These are phyloP conservation scores for Solanum raphanifolium DNA, from an alignment of 257 asterid genomes.

Conservation along the genomic window DNA sequence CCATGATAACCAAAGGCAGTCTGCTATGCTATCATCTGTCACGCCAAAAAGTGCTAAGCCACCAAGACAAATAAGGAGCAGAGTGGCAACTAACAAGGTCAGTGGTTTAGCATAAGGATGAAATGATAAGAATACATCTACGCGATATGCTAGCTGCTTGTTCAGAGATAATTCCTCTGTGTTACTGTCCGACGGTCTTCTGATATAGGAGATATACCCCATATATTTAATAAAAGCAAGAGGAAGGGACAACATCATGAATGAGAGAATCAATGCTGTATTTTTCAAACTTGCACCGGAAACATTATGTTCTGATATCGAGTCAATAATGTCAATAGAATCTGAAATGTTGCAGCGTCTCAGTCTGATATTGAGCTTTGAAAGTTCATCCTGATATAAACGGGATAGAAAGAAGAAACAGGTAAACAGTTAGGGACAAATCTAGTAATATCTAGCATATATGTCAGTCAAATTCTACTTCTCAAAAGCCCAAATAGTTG, in stretches of 20 bases:
- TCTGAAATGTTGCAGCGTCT: conserved; percentile 37
- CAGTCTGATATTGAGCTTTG: conserved; percentile 40
- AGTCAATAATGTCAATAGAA: conserved; percentile 18
- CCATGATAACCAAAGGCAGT: conserved; percentile 86
- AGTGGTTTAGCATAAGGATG: conserved; percentile 81
- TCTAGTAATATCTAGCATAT: not conserved
- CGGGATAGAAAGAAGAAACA: conserved; percentile 4
- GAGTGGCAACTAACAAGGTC: conserved; percentile 68
- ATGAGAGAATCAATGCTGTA: conserved; percentile 45
- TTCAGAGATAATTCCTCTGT: conserved; percentile 59
- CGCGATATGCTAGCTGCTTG: conserved; percentile 71
- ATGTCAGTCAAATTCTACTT: not conserved
- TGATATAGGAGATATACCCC: conserved; percentile 43
- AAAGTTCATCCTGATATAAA: conserved; percentile 45
- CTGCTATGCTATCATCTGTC: conserved; percentile 61
- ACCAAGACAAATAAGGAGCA: conserved; percentile 62
- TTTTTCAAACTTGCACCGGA: conserved; percentile 33
- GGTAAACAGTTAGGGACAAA: not conserved
- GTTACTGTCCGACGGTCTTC: conserved; percentile 42
- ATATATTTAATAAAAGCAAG: conserved; percentile 57
- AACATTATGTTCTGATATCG: conserved; percentile 14
- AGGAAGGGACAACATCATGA: conserved; percentile 48
- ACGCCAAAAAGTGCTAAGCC: conserved; percentile 83
- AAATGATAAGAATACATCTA: conserved; percentile 63
- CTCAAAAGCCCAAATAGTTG: not conserved